phyloP scores from a whole-genome alignment of 371 early-diverging fungal species.

The Entomophthora muscae region DNA sequence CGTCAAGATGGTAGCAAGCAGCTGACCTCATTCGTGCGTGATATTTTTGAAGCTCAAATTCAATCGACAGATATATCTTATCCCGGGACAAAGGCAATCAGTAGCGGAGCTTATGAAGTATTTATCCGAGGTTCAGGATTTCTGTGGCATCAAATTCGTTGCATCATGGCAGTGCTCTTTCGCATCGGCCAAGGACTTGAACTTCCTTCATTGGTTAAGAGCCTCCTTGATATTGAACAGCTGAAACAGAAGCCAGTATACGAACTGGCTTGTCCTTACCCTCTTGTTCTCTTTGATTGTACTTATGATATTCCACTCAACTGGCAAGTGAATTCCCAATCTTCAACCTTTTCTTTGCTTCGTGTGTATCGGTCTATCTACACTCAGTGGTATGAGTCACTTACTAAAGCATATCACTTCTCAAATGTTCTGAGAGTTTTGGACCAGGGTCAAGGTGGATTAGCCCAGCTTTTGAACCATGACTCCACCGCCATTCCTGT shows the following conservation, averaged over 20 bases:
- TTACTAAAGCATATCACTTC: conserved; percentile 8
- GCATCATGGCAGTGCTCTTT: conserved; percentile 82
- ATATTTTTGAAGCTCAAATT: conserved; percentile 47
- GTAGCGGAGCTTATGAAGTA: conserved; percentile 9
- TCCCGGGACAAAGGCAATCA: background rate
- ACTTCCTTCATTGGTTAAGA: conserved; percentile 29
- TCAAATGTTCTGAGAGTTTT: background rate
- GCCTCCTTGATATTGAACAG: conserved; percentile 29
- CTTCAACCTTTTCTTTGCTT: background rate
- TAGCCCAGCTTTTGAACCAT: background rate
- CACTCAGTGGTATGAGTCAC: conserved; percentile 4
- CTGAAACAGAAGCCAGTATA: conserved; percentile 49
- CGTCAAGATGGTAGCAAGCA: conserved; percentile 75
- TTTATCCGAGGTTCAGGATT: conserved; percentile 29
- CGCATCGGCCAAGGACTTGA: conserved; percentile 62
- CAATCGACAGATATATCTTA: conserved; percentile 13
- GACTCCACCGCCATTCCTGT: background rate
- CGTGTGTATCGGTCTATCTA: conserved; percentile 4
- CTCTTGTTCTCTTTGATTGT: conserved; percentile 76
- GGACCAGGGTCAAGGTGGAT: background rate
- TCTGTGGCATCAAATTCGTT: conserved; percentile 94
- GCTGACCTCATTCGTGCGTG: conserved; percentile 51
- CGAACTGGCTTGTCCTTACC: conserved; percentile 73
- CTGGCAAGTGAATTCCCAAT: background rate
- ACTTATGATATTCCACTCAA: conserved; percentile 31